Conservation (phyloP, 2,329 filamentous ascomycete genomes). For the Lomentospora prolificans region DNA sequence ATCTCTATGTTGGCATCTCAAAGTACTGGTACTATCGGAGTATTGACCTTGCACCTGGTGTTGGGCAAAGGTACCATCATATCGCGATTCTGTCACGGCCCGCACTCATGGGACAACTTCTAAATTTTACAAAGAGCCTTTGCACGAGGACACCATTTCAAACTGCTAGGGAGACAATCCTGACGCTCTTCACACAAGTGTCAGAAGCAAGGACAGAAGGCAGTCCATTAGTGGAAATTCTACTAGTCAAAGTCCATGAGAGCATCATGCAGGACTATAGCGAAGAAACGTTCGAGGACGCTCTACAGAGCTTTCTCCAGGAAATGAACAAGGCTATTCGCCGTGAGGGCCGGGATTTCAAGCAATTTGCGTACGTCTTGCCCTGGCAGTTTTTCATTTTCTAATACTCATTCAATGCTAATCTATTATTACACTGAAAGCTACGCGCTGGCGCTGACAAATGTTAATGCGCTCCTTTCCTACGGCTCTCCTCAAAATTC, state of each 20-base stretch:
- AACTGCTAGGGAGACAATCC: constrained; percentile 59
- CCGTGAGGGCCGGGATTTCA: background rate
- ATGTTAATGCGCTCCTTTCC: background rate
- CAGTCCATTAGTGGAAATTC: constrained; percentile 37
- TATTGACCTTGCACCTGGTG: constrained; percentile 63
- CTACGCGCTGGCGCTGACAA: background rate
- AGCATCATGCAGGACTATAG: constrained; percentile 29
- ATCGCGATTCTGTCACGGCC: constrained; percentile 68
- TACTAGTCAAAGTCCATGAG: constrained; percentile 54
- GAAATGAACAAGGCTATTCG: constrained; percentile 23
- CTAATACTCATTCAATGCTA: too few species aligned
- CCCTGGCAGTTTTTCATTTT: background rate
- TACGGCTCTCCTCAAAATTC: constrained; percentile 23
- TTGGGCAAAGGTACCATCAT: constrained; percentile 79
- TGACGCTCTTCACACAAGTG: constrained; percentile 57
- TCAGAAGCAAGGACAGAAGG: constrained; percentile 26
- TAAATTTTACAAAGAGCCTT: constrained; percentile 61
- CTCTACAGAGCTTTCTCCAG: background rate
- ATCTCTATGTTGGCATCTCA: constrained; percentile 72
- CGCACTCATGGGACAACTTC: constrained; percentile 60
- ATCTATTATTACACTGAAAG: too few species aligned
- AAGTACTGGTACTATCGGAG: constrained; percentile 78
- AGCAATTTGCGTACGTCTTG: background rate
- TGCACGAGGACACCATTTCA: constrained; percentile 55
- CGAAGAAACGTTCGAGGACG: constrained; percentile 32